These are phyloP conservation scores for Phytopythium aichiense DNA, from an alignment of 352 stramenopile genomes.

Conservation along the genomic window DNA sequence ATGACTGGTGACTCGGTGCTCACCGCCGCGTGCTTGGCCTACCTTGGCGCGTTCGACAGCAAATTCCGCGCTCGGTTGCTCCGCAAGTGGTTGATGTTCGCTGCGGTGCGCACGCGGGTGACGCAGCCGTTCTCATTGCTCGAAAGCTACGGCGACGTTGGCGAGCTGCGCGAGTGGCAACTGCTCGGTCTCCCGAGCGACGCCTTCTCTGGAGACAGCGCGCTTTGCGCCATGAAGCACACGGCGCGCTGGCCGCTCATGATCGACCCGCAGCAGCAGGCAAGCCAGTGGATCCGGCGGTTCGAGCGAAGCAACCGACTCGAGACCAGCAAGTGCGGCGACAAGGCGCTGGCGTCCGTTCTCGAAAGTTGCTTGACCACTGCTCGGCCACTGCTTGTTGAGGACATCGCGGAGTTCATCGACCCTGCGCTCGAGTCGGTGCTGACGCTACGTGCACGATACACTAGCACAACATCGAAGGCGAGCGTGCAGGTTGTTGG, in stretches of 20 bases:
- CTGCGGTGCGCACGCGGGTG: constrained; percentile 16
- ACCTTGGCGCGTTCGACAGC: constrained; percentile 64
- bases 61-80: constrained; percentile 34
- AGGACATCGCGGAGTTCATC: constrained; percentile 48
- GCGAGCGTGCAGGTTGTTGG: constrained; percentile 13
- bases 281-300: constrained; percentile 89
- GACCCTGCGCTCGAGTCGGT: constrained; percentile 56
- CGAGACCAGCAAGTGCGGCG: constrained; percentile 66
- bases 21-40: constrained; percentile 51
- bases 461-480: neutral
- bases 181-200: constrained; percentile 88
- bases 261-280: constrained; percentile 93
- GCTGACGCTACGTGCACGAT: constrained; percentile 20
- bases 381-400: constrained; percentile 50
- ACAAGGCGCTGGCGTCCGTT: constrained; percentile 31
- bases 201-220: constrained; percentile 87
- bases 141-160: constrained; percentile 69
- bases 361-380: constrained; percentile 34
- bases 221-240: constrained; percentile 81
- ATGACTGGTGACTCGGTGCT: constrained; percentile 66
- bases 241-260: constrained; percentile 90
- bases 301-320: constrained; percentile 66
- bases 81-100: constrained; percentile 19
- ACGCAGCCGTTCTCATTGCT: constrained; percentile 53
- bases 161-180: constrained; percentile 87